phyloP scores from a whole-genome alignment of 2,329 filamentous ascomycete species.

The Cladosporium sp. region DNA sequence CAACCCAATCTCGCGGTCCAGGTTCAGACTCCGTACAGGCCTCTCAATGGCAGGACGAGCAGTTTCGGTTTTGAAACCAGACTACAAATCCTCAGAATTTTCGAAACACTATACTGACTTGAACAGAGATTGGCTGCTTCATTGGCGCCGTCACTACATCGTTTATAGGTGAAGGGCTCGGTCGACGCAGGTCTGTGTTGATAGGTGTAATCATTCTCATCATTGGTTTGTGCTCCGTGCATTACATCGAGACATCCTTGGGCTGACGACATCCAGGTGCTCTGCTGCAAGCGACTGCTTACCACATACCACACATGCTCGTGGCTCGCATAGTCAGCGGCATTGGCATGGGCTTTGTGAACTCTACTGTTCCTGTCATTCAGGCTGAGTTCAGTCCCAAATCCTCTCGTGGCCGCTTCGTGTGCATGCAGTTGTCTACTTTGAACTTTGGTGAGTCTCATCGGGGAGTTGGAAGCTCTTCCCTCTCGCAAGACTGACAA shows the following conservation, averaged over 20 bases:
- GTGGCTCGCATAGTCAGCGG: constrained; percentile 48
- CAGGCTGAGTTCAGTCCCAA: constrained; percentile 45
- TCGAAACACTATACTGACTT: too few species aligned
- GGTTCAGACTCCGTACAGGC: too few species aligned
- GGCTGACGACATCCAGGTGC: constrained; percentile 34
- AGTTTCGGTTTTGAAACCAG: too few species aligned
- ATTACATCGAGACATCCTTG: too few species aligned
- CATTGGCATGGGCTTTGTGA: constrained; percentile 47
- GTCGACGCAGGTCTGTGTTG: constrained; percentile 33
- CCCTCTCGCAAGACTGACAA: neutral
- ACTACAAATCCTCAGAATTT: too few species aligned
- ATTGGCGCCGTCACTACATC: constrained; percentile 32
- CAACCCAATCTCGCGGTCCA: too few species aligned
- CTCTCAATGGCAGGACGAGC: too few species aligned
- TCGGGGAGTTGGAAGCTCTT: neutral
- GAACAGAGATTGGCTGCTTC: constrained; percentile 50
- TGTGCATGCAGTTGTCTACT: constrained; percentile 51
- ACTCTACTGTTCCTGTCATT: constrained; percentile 47
- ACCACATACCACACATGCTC: constrained; percentile 43
- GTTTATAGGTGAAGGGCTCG: neutral
- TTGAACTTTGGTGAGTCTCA: constrained; percentile 44
- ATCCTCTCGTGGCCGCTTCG: constrained; percentile 39
- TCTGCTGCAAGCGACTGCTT: constrained; percentile 45
- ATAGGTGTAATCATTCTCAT: constrained; percentile 48
- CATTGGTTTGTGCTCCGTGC: constrained; percentile 15